phyloP scores from a whole-genome alignment of 2,329 filamentous ascomycete genomes.

The Alternaria longipes region DNA sequence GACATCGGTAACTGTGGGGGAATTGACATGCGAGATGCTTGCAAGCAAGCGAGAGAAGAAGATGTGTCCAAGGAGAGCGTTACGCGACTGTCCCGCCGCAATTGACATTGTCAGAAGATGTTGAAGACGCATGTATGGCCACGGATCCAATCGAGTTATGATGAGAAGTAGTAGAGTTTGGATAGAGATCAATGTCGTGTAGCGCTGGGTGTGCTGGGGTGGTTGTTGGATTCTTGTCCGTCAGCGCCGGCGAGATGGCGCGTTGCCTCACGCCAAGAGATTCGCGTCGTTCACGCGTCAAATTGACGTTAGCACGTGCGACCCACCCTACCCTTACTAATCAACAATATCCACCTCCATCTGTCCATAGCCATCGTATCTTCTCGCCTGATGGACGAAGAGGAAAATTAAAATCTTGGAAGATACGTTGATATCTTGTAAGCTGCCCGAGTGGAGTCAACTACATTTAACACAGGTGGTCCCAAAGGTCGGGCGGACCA shows the following conservation, averaged over 20 bases:
- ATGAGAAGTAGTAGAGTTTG: constrained; percentile 9
- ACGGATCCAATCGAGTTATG: constrained; percentile 25
- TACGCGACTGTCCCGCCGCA: constrained; percentile 35
- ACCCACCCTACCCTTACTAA: constrained; percentile 15
- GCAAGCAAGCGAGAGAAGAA: constrained; percentile 47
- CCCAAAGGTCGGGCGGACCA: background rate
- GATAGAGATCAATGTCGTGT: constrained; percentile 20
- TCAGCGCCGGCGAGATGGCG: constrained; percentile 16
- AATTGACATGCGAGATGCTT: constrained; percentile 71
- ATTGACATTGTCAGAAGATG: constrained; percentile 42
- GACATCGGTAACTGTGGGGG: constrained; percentile 80
- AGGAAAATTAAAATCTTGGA: background rate
- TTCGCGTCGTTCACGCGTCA: constrained; percentile 19
- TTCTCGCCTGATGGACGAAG: background rate
- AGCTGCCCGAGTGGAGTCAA: background rate
- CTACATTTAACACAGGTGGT: background rate
- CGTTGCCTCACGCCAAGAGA: constrained; percentile 19
- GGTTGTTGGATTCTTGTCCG: constrained; percentile 17
- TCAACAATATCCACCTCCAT: background rate
- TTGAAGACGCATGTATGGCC: constrained; percentile 11
- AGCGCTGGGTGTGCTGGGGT: constrained; percentile 25
- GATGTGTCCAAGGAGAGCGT: constrained; percentile 29
- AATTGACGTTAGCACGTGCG: constrained; percentile 10
- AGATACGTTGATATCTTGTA: background rate
- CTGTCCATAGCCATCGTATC: background rate